Evolutionary conservation across 257 asterid species (phyloP), one percentile per base, ranked within the genome.

Genomic region (Nicotiana otophora): DNA sequence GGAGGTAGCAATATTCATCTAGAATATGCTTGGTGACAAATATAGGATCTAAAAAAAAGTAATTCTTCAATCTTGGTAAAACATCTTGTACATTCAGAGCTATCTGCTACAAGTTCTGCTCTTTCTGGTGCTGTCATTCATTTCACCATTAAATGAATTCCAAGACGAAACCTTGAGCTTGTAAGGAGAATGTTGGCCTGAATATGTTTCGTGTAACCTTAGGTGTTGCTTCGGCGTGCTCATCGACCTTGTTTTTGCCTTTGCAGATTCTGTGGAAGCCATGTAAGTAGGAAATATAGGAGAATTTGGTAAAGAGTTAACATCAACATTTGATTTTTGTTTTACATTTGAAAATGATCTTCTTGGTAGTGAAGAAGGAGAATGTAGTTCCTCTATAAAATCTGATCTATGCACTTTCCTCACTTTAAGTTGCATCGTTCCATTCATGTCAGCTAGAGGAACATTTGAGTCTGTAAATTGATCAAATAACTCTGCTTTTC

Each of bases 231-330:
- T 92, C 0, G 96, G 93, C 36, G 92, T 91, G 93, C 98, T 92
- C 51, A 88, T 84, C 6, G 97, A 95, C 64, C 96, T 91, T 16
- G 87, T 66, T 90, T 89, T 91, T 60, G 98, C 98, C 90, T 87
- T 93, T 2, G 96, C 92, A 60, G 98, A 95, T 88, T 92, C 91
- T 20, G 98, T 93, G 46, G 94, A 60, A 36, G 95, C 92, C 98
- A 95, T 95, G 86, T 92, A 93, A n/a, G 92, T 83, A 58, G 96
- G 95, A 61, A 89, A 90, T 70, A 61, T 83, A 0, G 97, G 97
- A 79, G 97, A 95, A 85, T 86, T 88, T 8, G 90, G 92, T 74
- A 89, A 57, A 6, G 94, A 90, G 78, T 86, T 83, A 54, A 88
- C 91, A 31, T 89, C 93, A 4, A 88, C 84, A 1, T 86, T 87